phyloP scores from a whole-genome alignment of 768 basidiomycete species.

The Lentinula detonsa region DNA sequence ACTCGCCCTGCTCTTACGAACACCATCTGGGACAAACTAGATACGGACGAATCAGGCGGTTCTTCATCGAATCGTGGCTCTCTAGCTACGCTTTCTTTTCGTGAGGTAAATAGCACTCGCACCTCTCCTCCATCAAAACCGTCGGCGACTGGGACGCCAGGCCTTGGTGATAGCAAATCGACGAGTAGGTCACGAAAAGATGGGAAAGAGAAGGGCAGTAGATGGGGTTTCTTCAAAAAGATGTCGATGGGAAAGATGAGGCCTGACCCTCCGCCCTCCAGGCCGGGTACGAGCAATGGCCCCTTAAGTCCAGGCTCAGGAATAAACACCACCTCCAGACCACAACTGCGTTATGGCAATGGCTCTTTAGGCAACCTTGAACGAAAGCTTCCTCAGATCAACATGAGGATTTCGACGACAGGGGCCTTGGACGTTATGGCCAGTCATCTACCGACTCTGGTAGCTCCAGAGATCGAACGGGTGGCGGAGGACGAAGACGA shows the following conservation, averaged over 20 bases:
- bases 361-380: constrained; percentile 16
- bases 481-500: not conserved
- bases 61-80: not conserved
- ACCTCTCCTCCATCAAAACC: not conserved
- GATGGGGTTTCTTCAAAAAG: constrained; percentile 96
- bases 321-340: constrained; percentile 5
- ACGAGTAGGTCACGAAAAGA: constrained; percentile 23
- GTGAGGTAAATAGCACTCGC: not conserved
- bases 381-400: constrained; percentile 52
- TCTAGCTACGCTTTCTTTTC: not conserved
- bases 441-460: constrained; percentile 18
- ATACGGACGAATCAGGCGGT: constrained; percentile 18
- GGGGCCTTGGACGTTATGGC: constrained; percentile 52
- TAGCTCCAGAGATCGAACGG: not conserved
- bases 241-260: constrained; percentile 97
- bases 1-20: constrained; percentile 30
- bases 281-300: constrained; percentile 14
- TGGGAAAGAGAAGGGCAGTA: constrained; percentile 58
- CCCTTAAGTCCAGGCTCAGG: not conserved
- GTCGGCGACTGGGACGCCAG: constrained; percentile 9
- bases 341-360: constrained; percentile 10
- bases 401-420: constrained; percentile 67
- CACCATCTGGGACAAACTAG: constrained; percentile 46
- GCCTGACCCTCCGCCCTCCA: constrained; percentile 47
- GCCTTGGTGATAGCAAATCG: constrained; percentile 16